Conservation (phyloP, 1,284 basidiomycete genomes). For the Sanguinoderma infundibulare region DNA sequence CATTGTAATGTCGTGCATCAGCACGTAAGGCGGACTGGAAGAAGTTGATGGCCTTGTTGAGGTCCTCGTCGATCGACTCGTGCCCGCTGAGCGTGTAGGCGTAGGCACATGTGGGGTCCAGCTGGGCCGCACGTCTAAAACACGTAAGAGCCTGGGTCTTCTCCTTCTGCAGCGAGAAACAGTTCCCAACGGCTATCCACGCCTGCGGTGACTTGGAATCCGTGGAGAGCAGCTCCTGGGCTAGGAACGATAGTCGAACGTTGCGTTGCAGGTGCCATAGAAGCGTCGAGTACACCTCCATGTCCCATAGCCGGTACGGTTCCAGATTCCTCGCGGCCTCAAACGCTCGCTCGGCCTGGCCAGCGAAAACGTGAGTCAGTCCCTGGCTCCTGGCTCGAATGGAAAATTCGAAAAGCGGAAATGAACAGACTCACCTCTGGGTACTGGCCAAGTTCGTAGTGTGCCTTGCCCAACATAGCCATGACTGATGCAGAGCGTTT, state of each 20-base stretch:
- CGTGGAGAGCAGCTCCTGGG: constrained; percentile 87
- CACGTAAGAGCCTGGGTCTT: constrained; percentile 89
- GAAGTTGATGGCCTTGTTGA: constrained; percentile 86
- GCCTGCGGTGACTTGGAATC: constrained; percentile 83
- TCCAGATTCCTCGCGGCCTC: constrained; percentile 77
- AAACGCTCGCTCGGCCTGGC: constrained; percentile 86
- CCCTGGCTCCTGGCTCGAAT: constrained; percentile 9
- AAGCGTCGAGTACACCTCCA: constrained; percentile 94
- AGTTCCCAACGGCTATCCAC: constrained; percentile 94
- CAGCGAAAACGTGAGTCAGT: constrained; percentile 15
- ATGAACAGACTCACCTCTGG: constrained; percentile 64
- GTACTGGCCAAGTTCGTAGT: constrained; percentile 90
- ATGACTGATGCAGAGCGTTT: constrained; percentile 79
- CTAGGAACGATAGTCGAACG: constrained; percentile 85
- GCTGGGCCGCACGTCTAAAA: constrained; percentile 85
- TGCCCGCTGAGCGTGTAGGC: constrained; percentile 94
- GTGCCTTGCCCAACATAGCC: constrained; percentile 81
- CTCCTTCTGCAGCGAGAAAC: constrained; percentile 91
- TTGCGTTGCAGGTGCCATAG: constrained; percentile 90
- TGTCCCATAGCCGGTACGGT: constrained; percentile 85
- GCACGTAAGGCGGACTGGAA: constrained; percentile 89
- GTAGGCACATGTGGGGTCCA: constrained; percentile 87
- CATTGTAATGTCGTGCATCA: constrained; percentile 92
- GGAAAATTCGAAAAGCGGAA: constrained; percentile 1
- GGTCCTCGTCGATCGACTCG: constrained; percentile 93